phyloP scores from a whole-genome alignment of 2,329 filamentous ascomycete species.

The Fusarium praegraminearum region DNA sequence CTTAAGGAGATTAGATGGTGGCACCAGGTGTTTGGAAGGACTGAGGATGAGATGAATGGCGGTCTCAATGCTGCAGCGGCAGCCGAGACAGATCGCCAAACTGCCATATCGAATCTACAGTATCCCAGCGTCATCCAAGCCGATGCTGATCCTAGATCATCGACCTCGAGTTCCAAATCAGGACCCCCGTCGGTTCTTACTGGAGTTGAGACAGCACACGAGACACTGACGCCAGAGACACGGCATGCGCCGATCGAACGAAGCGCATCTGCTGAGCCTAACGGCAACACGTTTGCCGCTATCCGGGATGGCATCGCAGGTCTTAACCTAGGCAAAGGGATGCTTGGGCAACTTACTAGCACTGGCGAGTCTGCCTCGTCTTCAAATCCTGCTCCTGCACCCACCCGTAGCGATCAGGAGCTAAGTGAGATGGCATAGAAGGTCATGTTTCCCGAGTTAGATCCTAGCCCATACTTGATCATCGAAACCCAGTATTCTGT shows the following conservation, averaged over 20 bases:
- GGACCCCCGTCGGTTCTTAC: slow-evolving; percentile 67
- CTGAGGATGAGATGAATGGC: slow-evolving; percentile 93
- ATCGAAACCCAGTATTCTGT: slow-evolving; percentile 49
- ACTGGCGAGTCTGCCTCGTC: slow-evolving; percentile 41
- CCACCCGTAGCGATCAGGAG: slow-evolving; percentile 55
- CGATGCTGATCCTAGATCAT: slow-evolving; percentile 46
- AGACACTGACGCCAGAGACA: slow-evolving; percentile 59
- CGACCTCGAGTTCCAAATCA: slow-evolving; percentile 53
- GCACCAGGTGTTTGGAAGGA: slow-evolving; percentile 86
- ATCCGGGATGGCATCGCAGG: slow-evolving; percentile 63
- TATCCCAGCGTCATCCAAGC: slow-evolving; percentile 46
- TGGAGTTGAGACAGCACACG: slow-evolving; percentile 69
- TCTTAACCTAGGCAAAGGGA: slow-evolving; percentile 62
- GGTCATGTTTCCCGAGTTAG: slow-evolving; percentile 53
- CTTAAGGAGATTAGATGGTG: slow-evolving; percentile 90
- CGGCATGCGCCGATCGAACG: slow-evolving; percentile 56
- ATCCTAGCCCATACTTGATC: slow-evolving; percentile 51
- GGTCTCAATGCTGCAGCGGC: slow-evolving; percentile 67
- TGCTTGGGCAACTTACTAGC: slow-evolving; percentile 54
- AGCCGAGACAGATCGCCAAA: slow-evolving; percentile 58
- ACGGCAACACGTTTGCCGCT: slow-evolving; percentile 58
- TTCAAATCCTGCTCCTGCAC: slow-evolving; percentile 30
- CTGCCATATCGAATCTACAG: slow-evolving; percentile 53
- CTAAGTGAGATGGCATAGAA: slow-evolving; percentile 62
- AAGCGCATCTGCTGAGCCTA: slow-evolving; percentile 59